Evolutionary conservation across 1,284 basidiomycete species (phyloP), one percentile per base, ranked within the genome.

Genomic region (Abortiporus biennis): DNA sequence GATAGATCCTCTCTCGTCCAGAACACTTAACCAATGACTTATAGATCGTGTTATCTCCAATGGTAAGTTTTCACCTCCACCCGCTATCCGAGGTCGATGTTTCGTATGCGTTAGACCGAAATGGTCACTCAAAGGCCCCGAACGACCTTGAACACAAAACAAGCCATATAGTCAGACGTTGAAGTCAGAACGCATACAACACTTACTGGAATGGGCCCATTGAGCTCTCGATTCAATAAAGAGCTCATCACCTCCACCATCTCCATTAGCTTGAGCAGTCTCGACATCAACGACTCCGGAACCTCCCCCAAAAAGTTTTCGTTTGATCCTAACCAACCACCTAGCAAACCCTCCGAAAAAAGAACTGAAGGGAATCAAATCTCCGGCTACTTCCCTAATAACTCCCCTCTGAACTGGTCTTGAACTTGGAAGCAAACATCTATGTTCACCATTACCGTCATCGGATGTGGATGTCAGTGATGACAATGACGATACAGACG

Each of bases 1-100:
- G 19, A 76, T 72, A 15, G 68, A 72, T 4, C 66, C 68, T 38
- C 79, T 64, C 48, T 72, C 72, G 46, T 82, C 79, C 32, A 81
- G 57, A 13, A 72, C 67, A 43, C 68, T 72, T 40, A 71, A 56
- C 78, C 79, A 82, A 42, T 77, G 69, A 50, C 75, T 78, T 38
- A 83, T 50, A 47, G 67, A 68, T 12, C 72, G 56, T 40, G 80
- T 36, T 37, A 81, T 66, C 45, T 77, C 73, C 16, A 80, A 54
- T 8, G 79, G 78, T 3, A 70, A 39, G 50, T 72, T 72, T 47
- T 67, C 58, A 1, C 67, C 68, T 6, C 62, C 62, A 1, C 66
- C 65, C 6, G 66, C 66, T 16, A 69, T 52, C 2, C 55, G 49
- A 9, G 65, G 66, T 15, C 60, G 49, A 45, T 65, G 62, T 46